Percentiles rank a stretch among this genome's conserved stretches.
phyloP scores from a whole-genome alignment of 805 yeast genomes.

The Kodamaea sagamina region DNA sequence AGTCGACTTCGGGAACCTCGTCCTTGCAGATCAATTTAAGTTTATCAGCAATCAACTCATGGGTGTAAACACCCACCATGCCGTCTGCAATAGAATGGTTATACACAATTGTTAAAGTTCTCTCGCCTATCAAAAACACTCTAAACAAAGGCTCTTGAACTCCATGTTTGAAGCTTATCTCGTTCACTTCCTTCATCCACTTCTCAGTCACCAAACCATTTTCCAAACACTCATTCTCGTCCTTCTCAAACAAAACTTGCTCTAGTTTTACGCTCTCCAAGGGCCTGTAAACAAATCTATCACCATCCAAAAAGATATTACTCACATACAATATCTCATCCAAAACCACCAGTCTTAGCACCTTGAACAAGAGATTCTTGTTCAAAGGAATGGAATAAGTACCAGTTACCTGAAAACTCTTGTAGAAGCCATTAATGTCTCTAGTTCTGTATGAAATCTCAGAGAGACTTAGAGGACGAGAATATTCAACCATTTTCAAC shows the following conservation, averaged over 20 bases:
- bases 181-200: conserved; percentile 27
- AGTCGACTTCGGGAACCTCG: neutral
- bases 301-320: conserved; percentile 26
- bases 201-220: conserved; percentile 26
- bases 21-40: conserved; percentile 22
- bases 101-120: conserved; percentile 26
- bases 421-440: conserved; percentile 27
- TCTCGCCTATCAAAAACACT: conserved; percentile 25
- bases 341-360: conserved; percentile 32
- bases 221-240: conserved; percentile 14
- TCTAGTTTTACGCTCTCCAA: conserved; percentile 22
- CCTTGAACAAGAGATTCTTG: conserved; percentile 23
- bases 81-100: conserved; percentile 46
- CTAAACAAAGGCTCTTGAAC: conserved; percentile 31
- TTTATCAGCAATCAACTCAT: conserved; percentile 34
- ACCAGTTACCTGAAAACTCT: conserved; percentile 35
- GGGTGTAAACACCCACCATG: conserved; percentile 34
- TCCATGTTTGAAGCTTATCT: conserved; percentile 24
- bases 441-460: conserved; percentile 40
- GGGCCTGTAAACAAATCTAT: conserved; percentile 24
- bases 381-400: conserved; percentile 27
- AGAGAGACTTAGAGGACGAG: conserved; percentile 29
- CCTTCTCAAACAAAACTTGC: conserved; percentile 25
- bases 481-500: neutral
- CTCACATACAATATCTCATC: conserved; percentile 37